Conservation (phyloP, 2,329 filamentous ascomycete species). For the Ceratocystis destructans region DNA sequence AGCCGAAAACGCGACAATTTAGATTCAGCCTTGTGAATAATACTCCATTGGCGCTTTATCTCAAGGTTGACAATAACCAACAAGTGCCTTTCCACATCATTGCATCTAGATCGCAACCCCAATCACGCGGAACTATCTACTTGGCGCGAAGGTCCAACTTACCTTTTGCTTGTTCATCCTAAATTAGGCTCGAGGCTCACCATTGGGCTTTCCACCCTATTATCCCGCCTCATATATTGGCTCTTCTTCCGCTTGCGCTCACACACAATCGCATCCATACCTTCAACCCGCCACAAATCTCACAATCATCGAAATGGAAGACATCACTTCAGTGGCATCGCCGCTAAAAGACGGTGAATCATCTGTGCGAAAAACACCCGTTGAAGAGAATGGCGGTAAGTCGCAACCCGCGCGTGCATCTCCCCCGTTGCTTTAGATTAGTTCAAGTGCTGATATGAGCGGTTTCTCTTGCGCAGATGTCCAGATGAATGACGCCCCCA, state of each 20-base stretch:
- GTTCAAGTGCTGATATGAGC: background rate
- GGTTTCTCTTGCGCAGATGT: slow-evolving; percentile 35
- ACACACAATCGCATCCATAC: background rate
- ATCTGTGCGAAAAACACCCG: background rate
- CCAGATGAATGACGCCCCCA: slow-evolving; percentile 44
- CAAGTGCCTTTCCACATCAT: background rate
- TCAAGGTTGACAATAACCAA: background rate
- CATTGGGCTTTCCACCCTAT: background rate
- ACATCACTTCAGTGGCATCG: slow-evolving; percentile 3
- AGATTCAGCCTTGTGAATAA: slow-evolving; percentile 12
- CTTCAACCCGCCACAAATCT: background rate
- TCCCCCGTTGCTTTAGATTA: background rate
- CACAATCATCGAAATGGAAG: slow-evolving; percentile 13
- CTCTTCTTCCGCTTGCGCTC: slow-evolving; percentile 4
- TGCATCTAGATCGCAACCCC: background rate
- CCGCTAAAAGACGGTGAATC: slow-evolving; percentile 8
- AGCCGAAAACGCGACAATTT: slow-evolving; percentile 11
- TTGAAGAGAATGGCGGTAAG: slow-evolving; percentile 19
- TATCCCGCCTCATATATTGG: background rate
- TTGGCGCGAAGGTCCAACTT: background rate
- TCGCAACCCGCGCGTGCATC: background rate
- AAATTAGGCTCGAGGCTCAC: background rate
- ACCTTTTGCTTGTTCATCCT: too few relatives aligned
- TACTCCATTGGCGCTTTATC: background rate
- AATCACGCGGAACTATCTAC: background rate